Base-by-base conservation (phyloP, 1,284 basidiomycete species). In the Boletellus sp. region DNA sequence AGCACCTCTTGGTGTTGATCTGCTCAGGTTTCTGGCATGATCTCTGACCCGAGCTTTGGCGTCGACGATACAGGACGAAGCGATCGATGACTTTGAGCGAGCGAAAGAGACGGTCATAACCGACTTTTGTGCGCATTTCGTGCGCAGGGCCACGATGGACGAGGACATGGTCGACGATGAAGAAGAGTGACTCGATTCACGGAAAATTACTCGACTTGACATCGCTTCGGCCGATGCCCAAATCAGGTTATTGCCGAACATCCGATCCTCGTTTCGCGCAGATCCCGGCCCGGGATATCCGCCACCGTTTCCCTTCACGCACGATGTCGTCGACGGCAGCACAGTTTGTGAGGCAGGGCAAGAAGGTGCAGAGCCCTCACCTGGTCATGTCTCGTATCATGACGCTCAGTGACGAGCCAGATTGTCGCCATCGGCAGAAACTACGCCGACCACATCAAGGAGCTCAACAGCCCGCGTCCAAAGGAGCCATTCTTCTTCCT, bases 401-500 rank as follows among this genome's bases (percentile, higher is more conserved):
- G 8, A 24, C 26, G 8, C 33, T 32, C 30, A 28, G 16, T 39
- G 37, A 41, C 19, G 19, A 19, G 21, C 15, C 53, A 92, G 87
- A 93, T 95, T 61, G 85, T 96, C 36, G 93, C 92, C 44, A 95
- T 95, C 57, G 93, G 93, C 43, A 79, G 90, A 54, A 90, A 91
- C 71, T 91, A 89, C 65, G 79, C 77, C 16, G 91, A 91, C 47
- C 93, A 97, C 64, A 88, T 89, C 66, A 93, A 92, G 71, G 95
- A 98, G 70, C 82, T 98, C 45, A 88, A 87, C 66, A 97, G 97
- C 68, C 79, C 89, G 7, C 76, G 89, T 4, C 95, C 96, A 2
- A 92, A 87, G 65, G 94, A 97, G 68, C 96, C 96, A 0, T 97
- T 99, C 80, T 97, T 98, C 81, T 99, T 98, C 78, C 75, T 98